phyloP scores from a whole-genome alignment of 495 filamentous ascomycete genomes.

The Penicillium pancosmium region DNA sequence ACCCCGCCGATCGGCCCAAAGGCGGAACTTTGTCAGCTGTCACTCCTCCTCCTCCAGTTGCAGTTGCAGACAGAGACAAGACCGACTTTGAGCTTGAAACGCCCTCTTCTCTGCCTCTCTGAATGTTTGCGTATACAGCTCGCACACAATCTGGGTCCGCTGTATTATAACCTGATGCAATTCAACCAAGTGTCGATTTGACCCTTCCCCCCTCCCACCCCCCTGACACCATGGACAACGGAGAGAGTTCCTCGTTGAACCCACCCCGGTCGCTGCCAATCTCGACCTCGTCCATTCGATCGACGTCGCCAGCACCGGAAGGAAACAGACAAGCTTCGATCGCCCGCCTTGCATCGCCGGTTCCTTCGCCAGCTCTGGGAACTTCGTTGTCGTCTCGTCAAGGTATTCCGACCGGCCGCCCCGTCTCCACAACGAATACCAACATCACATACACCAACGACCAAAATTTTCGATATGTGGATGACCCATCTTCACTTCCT shows the following conservation, averaged over 20 bases:
- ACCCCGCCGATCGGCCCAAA: slow-evolving; percentile 14
- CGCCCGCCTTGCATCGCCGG: slow-evolving; percentile 71
- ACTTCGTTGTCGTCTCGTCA: slow-evolving; percentile 50
- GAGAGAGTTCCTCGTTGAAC: slow-evolving; percentile 40
- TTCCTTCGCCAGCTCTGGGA: slow-evolving; percentile 52
- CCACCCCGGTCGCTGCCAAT: slow-evolving; percentile 41
- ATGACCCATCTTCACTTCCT: slow-evolving; percentile 47
- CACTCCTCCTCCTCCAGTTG: neutral
- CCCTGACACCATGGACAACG: slow-evolving; percentile 41
- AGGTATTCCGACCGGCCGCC: slow-evolving; percentile 34
- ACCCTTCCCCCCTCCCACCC: neutral
- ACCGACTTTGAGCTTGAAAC: neutral
- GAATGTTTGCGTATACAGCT: neutral
- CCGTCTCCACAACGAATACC: slow-evolving; percentile 24
- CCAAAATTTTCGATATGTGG: slow-evolving; percentile 39
- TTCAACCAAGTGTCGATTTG: slow-evolving; percentile 1
- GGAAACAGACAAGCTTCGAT: slow-evolving; percentile 65
- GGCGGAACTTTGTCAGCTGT: slow-evolving; percentile 5
- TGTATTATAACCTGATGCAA: slow-evolving; percentile 4
- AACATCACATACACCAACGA: slow-evolving; percentile 22
- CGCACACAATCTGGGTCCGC: neutral
- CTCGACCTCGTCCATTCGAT: slow-evolving; percentile 37
- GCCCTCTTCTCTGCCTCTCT: neutral
- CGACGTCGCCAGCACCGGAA: slow-evolving; percentile 47
- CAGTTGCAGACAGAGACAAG: neutral